A percentile compares a stretch with the other conserved stretches of the same genome.
Conservation (phyloP, 148 eudicot species). For the Chenopodium album region DNA sequence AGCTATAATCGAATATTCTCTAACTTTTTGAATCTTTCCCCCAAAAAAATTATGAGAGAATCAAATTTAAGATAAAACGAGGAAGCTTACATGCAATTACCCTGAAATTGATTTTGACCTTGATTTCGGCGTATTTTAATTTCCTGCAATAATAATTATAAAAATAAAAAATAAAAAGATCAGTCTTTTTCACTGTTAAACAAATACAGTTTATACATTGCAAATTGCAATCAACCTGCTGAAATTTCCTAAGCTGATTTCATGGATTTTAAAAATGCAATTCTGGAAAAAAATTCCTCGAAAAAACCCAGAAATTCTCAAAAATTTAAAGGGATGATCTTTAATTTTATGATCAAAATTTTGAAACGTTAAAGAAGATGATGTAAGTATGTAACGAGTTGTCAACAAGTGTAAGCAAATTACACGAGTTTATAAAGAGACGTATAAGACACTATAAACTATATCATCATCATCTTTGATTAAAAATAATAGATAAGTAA, state of each 20-base stretch:
- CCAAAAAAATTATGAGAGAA: background rate
- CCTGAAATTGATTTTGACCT: background rate
- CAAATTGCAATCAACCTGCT: too few relatives aligned
- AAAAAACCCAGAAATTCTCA: background rate
- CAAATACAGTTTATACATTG: too few relatives aligned
- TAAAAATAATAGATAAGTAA: too few relatives aligned
- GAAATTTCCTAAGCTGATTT: background rate
- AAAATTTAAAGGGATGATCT: background rate
- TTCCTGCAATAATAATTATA: background rate
- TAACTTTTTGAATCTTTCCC: background rate
- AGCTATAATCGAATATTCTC: background rate
- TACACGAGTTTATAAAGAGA: background rate
- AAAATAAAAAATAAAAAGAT: background rate
- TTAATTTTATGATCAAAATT: background rate
- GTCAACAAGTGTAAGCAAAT: background rate
- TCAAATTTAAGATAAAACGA: background rate
- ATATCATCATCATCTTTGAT: too few relatives aligned
- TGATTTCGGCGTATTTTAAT: background rate
- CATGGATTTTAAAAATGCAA: background rate
- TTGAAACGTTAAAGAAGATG: background rate
- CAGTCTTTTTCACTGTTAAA: background rate
- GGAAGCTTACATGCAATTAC: conserved; percentile 18
- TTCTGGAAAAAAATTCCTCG: background rate
- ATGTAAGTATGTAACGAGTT: background rate
- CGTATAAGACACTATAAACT: conserved; percentile 11